phyloP scores from a whole-genome alignment of 768 basidiomycete species.

The Naematelia encephala region DNA sequence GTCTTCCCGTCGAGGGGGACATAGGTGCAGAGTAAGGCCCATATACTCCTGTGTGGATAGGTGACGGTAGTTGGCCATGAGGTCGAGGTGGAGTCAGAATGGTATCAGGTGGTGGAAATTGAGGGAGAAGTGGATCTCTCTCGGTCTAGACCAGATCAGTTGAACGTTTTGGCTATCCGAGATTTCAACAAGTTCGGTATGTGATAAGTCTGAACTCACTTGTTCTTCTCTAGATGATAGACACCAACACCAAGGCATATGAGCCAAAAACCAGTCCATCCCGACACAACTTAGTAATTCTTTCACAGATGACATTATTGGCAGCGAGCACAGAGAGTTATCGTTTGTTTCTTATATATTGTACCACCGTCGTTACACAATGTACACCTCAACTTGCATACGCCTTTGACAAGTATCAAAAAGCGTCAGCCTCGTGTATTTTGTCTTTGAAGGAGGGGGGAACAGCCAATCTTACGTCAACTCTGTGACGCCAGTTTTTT shows the following conservation, averaged over 20 bases:
- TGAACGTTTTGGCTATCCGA: background rate
- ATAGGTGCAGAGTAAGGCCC: background rate
- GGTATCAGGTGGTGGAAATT: background rate
- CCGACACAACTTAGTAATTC: background rate
- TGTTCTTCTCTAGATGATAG: background rate
- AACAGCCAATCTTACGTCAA: too few relatives aligned
- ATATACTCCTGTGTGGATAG: background rate
- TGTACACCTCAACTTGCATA: too few relatives aligned
- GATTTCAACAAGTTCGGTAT: background rate
- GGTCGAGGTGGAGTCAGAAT: background rate
- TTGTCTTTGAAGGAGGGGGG: too few relatives aligned
- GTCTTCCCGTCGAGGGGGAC: background rate
- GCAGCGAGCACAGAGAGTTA: background rate
- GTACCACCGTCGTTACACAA: background rate
- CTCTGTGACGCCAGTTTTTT: too few relatives aligned
- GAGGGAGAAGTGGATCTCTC: background rate
- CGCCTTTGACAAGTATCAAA: too few relatives aligned
- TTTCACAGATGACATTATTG: too few relatives aligned
- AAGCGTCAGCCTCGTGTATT: too few relatives aligned
- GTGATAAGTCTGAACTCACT: background rate
- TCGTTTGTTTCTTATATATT: background rate
- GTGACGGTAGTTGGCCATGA: background rate
- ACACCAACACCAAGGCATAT: background rate
- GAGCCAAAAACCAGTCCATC: background rate
- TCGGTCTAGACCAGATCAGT: too few relatives aligned